Percentiles rank a stretch among this genome's conserved stretches.
These are phyloP conservation scores for Prunus campanulata DNA, from an alignment of 306 rosid genomes.

Conservation along the genomic window DNA sequence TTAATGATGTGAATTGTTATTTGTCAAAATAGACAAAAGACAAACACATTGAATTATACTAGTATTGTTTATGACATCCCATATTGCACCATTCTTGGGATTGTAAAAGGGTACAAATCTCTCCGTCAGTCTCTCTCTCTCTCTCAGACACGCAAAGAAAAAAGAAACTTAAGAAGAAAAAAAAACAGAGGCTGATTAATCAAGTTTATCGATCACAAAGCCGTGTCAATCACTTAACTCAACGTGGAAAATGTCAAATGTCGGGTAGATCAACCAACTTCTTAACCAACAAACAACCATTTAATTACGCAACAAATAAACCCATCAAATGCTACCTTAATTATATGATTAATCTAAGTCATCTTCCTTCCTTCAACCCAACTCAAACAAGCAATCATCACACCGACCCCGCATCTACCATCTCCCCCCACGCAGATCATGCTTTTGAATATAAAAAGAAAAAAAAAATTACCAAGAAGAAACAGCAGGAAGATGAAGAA, in stretches of 20 bases:
- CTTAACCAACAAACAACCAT: slow-evolving; percentile 19
- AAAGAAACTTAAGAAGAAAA: not conserved
- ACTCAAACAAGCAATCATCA: not conserved
- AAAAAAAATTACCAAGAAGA: not conserved
- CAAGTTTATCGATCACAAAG: slow-evolving; percentile 34
- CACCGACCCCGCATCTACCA: slow-evolving; percentile 18
- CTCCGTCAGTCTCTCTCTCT: not conserved
- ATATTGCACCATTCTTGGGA: slow-evolving; percentile 24
- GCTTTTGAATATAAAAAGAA: not conserved
- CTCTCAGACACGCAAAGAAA: too few species aligned
- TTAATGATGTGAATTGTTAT: too few species aligned
- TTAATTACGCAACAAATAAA: not conserved
- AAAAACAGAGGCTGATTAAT: not conserved
- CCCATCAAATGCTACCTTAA: not conserved
- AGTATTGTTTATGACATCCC: slow-evolving; percentile 10
- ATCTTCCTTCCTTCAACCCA: not conserved
- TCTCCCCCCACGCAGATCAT: not conserved
- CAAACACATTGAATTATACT: slow-evolving; percentile 12
- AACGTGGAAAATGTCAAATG: slow-evolving; percentile 26
- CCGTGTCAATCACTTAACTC: slow-evolving; percentile 44
- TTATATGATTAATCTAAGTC: not conserved
- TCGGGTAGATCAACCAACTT: slow-evolving; percentile 30
- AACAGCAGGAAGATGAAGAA: not conserved
- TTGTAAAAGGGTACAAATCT: slow-evolving; percentile 10
- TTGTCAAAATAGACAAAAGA: slow-evolving; percentile 19